phyloP scores from a whole-genome alignment of 2,329 filamentous ascomycete genomes.

The Shiraia sp. region DNA sequence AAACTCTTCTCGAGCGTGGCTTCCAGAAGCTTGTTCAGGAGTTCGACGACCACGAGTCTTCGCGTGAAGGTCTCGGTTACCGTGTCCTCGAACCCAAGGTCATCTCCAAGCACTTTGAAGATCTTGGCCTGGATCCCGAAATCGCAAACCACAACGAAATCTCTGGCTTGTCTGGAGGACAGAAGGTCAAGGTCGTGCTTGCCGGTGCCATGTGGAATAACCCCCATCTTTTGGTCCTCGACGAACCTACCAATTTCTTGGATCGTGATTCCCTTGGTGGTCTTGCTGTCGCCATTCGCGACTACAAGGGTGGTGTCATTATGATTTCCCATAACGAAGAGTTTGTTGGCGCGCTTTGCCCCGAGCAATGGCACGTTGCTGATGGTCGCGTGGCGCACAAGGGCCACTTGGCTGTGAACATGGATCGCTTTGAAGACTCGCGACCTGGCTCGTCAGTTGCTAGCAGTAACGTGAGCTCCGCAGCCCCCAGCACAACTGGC shows the following conservation, averaged over 20 bases:
- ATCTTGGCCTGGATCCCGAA: conserved; percentile 92
- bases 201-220: conserved; percentile 99
- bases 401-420: conserved; percentile 71
- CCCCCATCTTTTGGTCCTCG: conserved; percentile 92
- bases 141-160: conserved; percentile 99
- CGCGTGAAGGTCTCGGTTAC: conserved; percentile 97
- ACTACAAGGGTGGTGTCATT: conserved; percentile 97
- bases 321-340: conserved; percentile 99
- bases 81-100: conserved; percentile 88
- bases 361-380: conserved; percentile 93
- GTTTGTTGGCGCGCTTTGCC: conserved; percentile 93
- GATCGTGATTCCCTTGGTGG: conserved; percentile 96
- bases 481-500: conserved; percentile 50
- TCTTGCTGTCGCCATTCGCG: conserved; percentile 94
- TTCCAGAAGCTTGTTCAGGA: conserved; percentile 95
- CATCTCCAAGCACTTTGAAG: conserved; percentile 98
- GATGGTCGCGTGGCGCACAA: conserved; percentile 86
- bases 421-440: conserved; percentile 86
- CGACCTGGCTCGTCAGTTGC: conserved; percentile 65
- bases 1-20: conserved; percentile 82
- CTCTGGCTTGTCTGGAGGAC: conserved; percentile 89
- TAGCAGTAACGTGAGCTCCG: conserved; percentile 47
- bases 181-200: conserved; percentile 99
- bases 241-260: conserved; percentile 99
- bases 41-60: conserved; percentile 97